Evolutionary conservation across 2,329 filamentous ascomycete species (phyloP), one percentile per base, ranked within the genome.

Genomic region (Aspergillus sp.): DNA sequence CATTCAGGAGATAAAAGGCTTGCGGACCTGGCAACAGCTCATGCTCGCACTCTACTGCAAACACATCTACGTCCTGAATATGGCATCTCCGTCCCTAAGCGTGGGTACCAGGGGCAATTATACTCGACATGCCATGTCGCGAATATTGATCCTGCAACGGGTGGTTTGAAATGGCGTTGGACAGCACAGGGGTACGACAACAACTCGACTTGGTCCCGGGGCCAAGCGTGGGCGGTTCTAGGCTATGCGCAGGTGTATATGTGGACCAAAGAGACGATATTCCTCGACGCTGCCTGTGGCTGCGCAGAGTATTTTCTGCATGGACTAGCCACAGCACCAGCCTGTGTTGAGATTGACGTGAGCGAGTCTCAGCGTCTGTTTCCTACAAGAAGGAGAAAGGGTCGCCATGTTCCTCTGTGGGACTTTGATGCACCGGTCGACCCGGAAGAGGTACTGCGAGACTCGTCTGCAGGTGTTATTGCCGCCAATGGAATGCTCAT

Each of bases 401-500:
- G 61, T 0, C 57, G 59, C 4, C 59, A 59, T 49, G 69, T 69
- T 2, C 68, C 68, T 5, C 56, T 66, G 6, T 79, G 77, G 77
- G 76, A 78, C 51, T 78, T 78, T 39, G 75, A 78, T 46, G 76
- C 75, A 0, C 72, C 73, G 0, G 44, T 65, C 8, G 54, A 57
- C n/a, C 17, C 55, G 15, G 37, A 7, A 15, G 41, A 69, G 3
- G 58, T 61, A 58, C 21, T 77, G 64, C 61, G 76, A 25, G 77
- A 79, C 54, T 72, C 73, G 0, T 76, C 73, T 1, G 77, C 76
- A 0, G 77, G 72, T 0, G 68, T 76, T 4, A 73, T 78, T 27
- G 73, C 76, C 1, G 76, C 75, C 0, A 78, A 79, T 49, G 77
- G 76, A 0, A 52, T 79, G 3, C 50, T 79, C 6, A 61, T 77